Evolutionary conservation across 176 grass and related monocot genomes (phyloP), one percentile per base, ranked within the genome.

Genomic region (Musa itinerans): DNA sequence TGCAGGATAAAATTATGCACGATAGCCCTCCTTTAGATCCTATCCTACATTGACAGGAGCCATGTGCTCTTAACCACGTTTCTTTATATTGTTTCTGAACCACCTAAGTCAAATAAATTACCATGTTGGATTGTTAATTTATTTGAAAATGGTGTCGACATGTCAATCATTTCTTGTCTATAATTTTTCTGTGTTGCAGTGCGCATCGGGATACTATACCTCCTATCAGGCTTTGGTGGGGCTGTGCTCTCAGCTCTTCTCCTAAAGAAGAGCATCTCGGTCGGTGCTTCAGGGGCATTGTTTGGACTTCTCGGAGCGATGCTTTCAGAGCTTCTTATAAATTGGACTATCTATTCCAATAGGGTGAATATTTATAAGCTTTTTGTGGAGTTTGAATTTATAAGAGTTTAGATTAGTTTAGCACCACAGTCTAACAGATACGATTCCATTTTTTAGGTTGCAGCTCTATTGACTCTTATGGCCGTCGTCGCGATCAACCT

Each of bases 241-340:
- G 90, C 89, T 64, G 69, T 98, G n/a, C 75, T 98, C 69, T 89
- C 95, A 19, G 72, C 95, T 52, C 88, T 98, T 25, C 89, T 94
- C 76, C 81, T 94, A 65, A 87, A 75, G 22, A 90, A 86, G 69
- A 78, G 58, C 56, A 78, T 88, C 48, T 92, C 96, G 0, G 85
- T 99, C 43, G 88, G 95, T 82, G 95, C 95, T 27, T 99, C 95
- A 75, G 95, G 91, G 69, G 91, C 96, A 79, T 78, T 99, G 58
- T 99, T 99, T 86, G 96, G 96, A 61, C 78, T 99, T 50, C 86
- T 99, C 52, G 96, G 96, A 57, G 89, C 96, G 52, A 95, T 99
- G 96, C 95, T 99, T 82, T 99, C 96, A 81, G 96, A 99, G 54
- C 91, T 99, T 20, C 72, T 99, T 55, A 99, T 88, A 85, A 99